Evolutionary conservation across 2,329 filamentous ascomycete species (phyloP).

Genomic region (Hortaea werneckii): DNA sequence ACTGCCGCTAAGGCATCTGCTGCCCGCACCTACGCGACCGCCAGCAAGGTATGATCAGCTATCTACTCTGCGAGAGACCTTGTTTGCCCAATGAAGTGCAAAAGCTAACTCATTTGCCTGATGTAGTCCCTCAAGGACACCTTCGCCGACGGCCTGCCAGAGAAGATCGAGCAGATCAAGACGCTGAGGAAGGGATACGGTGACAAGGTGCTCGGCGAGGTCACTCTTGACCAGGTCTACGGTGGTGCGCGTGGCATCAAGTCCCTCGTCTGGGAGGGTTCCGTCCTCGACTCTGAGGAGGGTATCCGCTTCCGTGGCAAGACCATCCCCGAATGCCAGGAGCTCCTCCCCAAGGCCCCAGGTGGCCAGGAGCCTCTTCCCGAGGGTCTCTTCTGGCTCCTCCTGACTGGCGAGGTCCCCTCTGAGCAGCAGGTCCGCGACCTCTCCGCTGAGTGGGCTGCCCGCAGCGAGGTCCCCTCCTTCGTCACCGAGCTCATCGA

Average conservation of each 20-base stretch:
- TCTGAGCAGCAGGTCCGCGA: slow-evolving; percentile 97
- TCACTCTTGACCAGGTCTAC: slow-evolving; percentile 98
- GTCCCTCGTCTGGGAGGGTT: slow-evolving; percentile 96
- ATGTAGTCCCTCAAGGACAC: slow-evolving; percentile 88
- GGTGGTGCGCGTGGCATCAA: slow-evolving; percentile 99
- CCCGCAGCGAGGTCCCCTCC: slow-evolving; percentile 91
- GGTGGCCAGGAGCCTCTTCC: slow-evolving; percentile 95
- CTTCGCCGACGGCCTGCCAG: slow-evolving; percentile 90
- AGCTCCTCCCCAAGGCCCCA: slow-evolving; percentile 91
- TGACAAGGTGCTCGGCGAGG: slow-evolving; percentile 90
- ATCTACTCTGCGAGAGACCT: too few relatives aligned
- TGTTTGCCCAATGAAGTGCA: too few relatives aligned
- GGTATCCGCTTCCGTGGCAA: slow-evolving; percentile 99
- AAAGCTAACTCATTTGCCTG: slow-evolving; percentile 15
- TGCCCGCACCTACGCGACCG: slow-evolving; percentile 84
- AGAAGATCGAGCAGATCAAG: slow-evolving; percentile 99
- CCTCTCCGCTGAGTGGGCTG: slow-evolving; percentile 97
- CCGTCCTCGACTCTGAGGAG: slow-evolving; percentile 95
- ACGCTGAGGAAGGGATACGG: slow-evolving; percentile 94
- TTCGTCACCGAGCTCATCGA: slow-evolving; percentile 99
- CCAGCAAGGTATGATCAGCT: slow-evolving; percentile 54
- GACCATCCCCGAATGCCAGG: slow-evolving; percentile 98
- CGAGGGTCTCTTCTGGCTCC: slow-evolving; percentile 99
- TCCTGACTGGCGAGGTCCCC: slow-evolving; percentile 94
- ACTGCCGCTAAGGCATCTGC: slow-evolving; percentile 60